A percentile compares a stretch with the other conserved stretches of the same genome.
These are phyloP conservation scores for Suhomyces panamericanus DNA, from an alignment of 1,139 yeast genomes.

Conservation along the genomic window DNA sequence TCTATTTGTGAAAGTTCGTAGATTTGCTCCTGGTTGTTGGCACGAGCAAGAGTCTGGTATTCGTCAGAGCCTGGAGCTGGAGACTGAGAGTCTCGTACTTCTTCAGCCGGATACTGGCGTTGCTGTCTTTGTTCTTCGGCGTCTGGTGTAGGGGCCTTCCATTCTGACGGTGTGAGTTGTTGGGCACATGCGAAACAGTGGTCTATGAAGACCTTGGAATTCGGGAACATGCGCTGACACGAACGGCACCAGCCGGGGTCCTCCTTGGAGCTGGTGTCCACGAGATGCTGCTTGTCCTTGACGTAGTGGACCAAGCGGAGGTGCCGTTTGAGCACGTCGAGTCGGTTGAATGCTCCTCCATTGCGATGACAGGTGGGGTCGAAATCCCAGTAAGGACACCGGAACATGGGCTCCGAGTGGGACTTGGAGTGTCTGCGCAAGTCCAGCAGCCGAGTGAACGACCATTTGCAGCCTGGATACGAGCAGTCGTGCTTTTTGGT, in stretches of 20 bases:
- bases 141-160: slow-evolving; percentile 6
- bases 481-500: slow-evolving; percentile 50
- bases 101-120: not conserved
- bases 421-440: slow-evolving; percentile 64
- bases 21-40: slow-evolving; percentile 11
- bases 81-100: slow-evolving; percentile 1
- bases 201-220: slow-evolving; percentile 58
- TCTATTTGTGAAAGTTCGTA: slow-evolving; percentile 12
- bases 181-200: slow-evolving; percentile 68
- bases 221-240: slow-evolving; percentile 59
- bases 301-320: slow-evolving; percentile 65
- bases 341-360: slow-evolving; percentile 68
- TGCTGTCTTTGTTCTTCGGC: slow-evolving; percentile 1
- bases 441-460: slow-evolving; percentile 67
- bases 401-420: slow-evolving; percentile 62
- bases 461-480: slow-evolving; percentile 59
- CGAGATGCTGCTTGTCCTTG: slow-evolving; percentile 40
- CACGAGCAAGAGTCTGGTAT: slow-evolving; percentile 9
- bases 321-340: slow-evolving; percentile 72
- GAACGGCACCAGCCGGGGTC: slow-evolving; percentile 68
- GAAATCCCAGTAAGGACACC: slow-evolving; percentile 69
- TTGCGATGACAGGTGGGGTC: slow-evolving; percentile 72
- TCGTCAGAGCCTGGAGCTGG: slow-evolving; percentile 6
- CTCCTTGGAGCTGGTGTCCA: slow-evolving; percentile 25
- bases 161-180: slow-evolving; percentile 11